Percentiles rank a stretch among this genome's conserved stretches.
Conservation (phyloP, 495 filamentous ascomycete genomes). For the Hypoxylon crocopeplum region DNA sequence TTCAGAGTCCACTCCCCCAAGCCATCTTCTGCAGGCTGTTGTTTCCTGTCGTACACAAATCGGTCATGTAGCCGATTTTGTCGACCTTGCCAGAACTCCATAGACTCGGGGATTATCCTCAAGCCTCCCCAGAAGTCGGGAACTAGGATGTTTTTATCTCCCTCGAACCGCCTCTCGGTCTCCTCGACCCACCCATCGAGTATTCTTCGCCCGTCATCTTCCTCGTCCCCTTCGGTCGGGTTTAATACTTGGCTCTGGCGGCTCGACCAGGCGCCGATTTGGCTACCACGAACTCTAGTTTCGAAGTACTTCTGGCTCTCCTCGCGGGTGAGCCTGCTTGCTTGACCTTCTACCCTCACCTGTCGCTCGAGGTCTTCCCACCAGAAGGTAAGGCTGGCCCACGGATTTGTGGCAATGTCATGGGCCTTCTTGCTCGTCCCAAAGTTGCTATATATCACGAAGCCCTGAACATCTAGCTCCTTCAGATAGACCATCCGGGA, state of each 20-base stretch:
- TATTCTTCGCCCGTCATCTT: slow-evolving; percentile 67
- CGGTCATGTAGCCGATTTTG: slow-evolving; percentile 90
- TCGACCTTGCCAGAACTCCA: slow-evolving; percentile 97
- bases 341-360: slow-evolving; percentile 80
- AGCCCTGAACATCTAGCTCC: slow-evolving; percentile 72
- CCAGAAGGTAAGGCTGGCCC: slow-evolving; percentile 78
- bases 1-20: slow-evolving; percentile 62
- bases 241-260: slow-evolving; percentile 77
- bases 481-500: slow-evolving; percentile 92
- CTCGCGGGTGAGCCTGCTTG: slow-evolving; percentile 68
- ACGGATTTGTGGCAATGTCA: slow-evolving; percentile 70
- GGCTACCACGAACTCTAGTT: slow-evolving; percentile 76
- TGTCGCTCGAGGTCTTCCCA: slow-evolving; percentile 80
- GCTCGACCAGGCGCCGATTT: slow-evolving; percentile 94
- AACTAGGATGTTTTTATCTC: slow-evolving; percentile 78
- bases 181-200: slow-evolving; percentile 74
- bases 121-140: slow-evolving; percentile 95
- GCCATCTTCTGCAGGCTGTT: slow-evolving; percentile 38
- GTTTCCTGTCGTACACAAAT: slow-evolving; percentile 77
- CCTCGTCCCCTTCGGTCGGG: slow-evolving; percentile 47
- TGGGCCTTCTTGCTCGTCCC: slow-evolving; percentile 73
- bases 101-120: slow-evolving; percentile 80
- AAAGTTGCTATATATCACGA: slow-evolving; percentile 94
- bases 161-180: slow-evolving; percentile 74
- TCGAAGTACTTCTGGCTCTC: slow-evolving; percentile 91